Evolutionary conservation across 371 early-diverging fungal genomes (phyloP), one percentile per base, ranked within the genome.

Genomic region (Mortierella sp.): DNA sequence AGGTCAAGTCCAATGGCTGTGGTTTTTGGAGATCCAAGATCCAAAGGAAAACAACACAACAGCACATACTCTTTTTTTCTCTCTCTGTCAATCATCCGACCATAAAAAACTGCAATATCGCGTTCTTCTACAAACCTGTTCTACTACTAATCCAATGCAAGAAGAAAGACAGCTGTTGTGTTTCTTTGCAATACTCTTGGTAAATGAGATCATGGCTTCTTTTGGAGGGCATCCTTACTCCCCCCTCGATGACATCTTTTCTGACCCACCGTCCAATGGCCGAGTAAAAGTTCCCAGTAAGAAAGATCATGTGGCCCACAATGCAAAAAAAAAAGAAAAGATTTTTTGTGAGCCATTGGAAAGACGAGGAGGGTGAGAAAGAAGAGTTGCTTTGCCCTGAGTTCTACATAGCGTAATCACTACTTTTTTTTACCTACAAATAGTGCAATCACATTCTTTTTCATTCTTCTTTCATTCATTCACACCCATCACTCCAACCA

Each of bases 391-490:
- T 45, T 74, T 74, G 65, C 65, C 65, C 65, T 65, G 65, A 38
- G 21, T 14, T 14, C 14, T 14, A 48, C 48, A 65, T 21, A 38
- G 24, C 31, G 60, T 60, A 60, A 31, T 60, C 60, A n/a, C 26
- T 14, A 26, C 19, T 31, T 31, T 60, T 60, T 60, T 60, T 5
- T 31, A 11, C 11, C 16, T 65, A 68, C 68, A 68, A 68, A 63
- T 38, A 42, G 68, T 3, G 68, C 68, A 0, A 19, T 74, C 44
- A 3, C 55, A 65, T 63, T 65, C 21, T 45, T 44, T 76, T 31
- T 54, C 26, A 57, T n/a, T 48, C 48, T 54, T 31, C n/a, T 70
- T 70, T 76, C 42, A 48, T 52, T 48, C 76, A 76, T 74, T 58
- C 42, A 74, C 42, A 31, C 63, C 63, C 63, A 8, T 34, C 34